A percentile compares a stretch with the other conserved stretches of the same genome.
Conservation (phyloP, 441 rosid species). For the Populus tomentosa region DNA sequence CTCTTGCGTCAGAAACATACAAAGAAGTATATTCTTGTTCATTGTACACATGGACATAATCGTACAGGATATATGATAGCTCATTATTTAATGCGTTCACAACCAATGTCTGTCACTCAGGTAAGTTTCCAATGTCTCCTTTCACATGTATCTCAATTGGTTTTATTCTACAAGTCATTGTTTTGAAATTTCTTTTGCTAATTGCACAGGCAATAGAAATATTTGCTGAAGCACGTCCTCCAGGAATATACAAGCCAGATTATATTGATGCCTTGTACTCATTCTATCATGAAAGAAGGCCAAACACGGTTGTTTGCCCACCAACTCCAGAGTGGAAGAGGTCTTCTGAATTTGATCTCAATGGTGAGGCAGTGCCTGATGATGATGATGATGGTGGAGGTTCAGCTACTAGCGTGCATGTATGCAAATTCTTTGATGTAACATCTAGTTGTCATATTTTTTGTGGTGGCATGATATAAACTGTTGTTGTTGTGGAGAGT, state of each 20-base stretch:
- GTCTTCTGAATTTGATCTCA: conserved; percentile 90
- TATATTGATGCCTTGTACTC: conserved; percentile 78
- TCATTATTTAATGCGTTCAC: conserved; percentile 89
- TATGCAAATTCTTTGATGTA: conserved; percentile 34
- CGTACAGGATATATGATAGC: conserved; percentile 98
- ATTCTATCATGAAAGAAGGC: conserved; percentile 92
- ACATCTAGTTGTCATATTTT: conserved; percentile 6
- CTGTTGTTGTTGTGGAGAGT: neutral
- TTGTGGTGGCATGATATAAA: neutral
- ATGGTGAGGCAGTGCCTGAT: conserved; percentile 96
- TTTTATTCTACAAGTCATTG: conserved; percentile 5
- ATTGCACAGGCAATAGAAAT: conserved; percentile 68
- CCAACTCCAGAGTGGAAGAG: conserved; percentile 98
- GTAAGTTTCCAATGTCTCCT: conserved; percentile 30
- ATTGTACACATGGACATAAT: conserved; percentile 98
- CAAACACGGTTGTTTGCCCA: conserved; percentile 71
- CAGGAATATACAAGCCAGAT: conserved; percentile 95
- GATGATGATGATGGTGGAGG: conserved; percentile 87
- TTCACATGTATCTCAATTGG: conserved; percentile 1
- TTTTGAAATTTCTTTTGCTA: conserved; percentile 18
- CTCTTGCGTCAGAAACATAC: conserved; percentile 60
- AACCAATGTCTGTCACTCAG: conserved; percentile 77
- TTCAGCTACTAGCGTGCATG: conserved; percentile 57
- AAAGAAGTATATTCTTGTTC: conserved; percentile 87
- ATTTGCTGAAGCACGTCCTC: conserved; percentile 92